These are phyloP conservation scores for Zanthoxylum bungeanum DNA, from an alignment of 345 rosid genomes.

Conservation along the genomic window DNA sequence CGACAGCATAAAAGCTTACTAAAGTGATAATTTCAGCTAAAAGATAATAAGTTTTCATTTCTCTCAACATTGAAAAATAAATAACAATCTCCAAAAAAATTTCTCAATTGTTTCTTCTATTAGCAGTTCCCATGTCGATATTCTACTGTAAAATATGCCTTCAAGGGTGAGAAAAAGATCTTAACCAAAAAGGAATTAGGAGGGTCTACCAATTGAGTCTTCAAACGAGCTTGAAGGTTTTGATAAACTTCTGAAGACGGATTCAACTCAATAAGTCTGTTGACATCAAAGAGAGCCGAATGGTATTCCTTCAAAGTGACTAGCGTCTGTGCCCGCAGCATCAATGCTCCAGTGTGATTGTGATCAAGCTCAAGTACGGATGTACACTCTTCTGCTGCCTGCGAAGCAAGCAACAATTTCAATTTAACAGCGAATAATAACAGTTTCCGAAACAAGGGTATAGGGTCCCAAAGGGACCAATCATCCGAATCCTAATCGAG, in stretches of 20 bases:
- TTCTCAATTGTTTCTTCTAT: background rate
- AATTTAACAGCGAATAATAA: background rate
- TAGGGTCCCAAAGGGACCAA: no score
- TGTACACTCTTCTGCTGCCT: constrained; percentile 95
- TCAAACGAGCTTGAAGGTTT: constrained; percentile 77
- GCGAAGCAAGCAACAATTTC: constrained; percentile 11
- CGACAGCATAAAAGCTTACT: constrained; percentile 14
- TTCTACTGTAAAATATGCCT: background rate
- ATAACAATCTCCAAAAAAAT: background rate
- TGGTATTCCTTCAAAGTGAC: constrained; percentile 83
- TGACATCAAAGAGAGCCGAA: constrained; percentile 89
- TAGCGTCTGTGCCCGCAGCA: constrained; percentile 89
- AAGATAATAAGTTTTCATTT: background rate
- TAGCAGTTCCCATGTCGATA: background rate
- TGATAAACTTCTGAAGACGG: constrained; percentile 82
- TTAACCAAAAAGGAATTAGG: background rate
- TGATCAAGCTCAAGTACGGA: constrained; percentile 92
- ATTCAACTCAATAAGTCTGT: constrained; percentile 72
- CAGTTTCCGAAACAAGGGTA: background rate
- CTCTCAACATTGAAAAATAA: background rate
- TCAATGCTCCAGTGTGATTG: constrained; percentile 83
- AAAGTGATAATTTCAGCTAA: background rate
- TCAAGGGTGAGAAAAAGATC: background rate
- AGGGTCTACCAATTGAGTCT: constrained; percentile 75
- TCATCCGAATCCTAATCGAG: no score